Base-by-base conservation (phyloP, 495 filamentous ascomycete genomes). In the Trichodelitschia bisporula region DNA sequence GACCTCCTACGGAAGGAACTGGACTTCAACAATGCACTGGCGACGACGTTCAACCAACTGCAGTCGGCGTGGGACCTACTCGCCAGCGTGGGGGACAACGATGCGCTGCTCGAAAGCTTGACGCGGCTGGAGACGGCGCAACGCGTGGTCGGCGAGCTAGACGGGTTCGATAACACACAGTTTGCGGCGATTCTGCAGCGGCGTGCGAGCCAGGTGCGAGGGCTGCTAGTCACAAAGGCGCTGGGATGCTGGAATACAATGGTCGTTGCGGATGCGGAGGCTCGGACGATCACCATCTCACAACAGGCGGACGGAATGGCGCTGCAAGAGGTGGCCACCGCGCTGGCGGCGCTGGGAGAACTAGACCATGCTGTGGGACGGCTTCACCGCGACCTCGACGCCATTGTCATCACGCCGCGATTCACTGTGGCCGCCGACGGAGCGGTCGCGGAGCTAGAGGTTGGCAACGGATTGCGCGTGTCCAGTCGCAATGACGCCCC, bases 1-100 rank as follows among this genome's bases (percentile, higher is more conserved):
- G 50, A 54, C 11, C 64, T 93, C 36, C 55, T 93, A 9, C 55
- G 64, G 37, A 72, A 60, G 18, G 83, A 93, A 50, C 57, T 77
- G 11, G 57, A 57, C 26, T 93, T 82, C 54, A 89, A 76, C 39
- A 49, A 66, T 35, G 56, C 61, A 18, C 60, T 86, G 12, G 59
- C 54, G 28, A 42, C 44, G 8, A 61, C 68, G 14, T 59, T 60
- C 32, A 49, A 46, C 16, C 27, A 40, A 4, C 34, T 61, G 28
- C 46, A 51, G 23, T 29, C 33, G 3, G 43, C 45, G 4, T 44
- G 51, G 30, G 41, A 53, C 28, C n/a, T n/a, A n/a, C n/a, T n/a
- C n/a, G n/a, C n/a, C n/a, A n/a, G n/a, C n/a, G n/a, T n/a, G n/a
- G n/a, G n/a, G n/a, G n/a, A n/a, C n/a, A n/a, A n/a, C n/a, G 46